Evolutionary conservation across 768 basidiomycete species (phyloP).

Genomic region (Trichaptum fuscoviolaceum): DNA sequence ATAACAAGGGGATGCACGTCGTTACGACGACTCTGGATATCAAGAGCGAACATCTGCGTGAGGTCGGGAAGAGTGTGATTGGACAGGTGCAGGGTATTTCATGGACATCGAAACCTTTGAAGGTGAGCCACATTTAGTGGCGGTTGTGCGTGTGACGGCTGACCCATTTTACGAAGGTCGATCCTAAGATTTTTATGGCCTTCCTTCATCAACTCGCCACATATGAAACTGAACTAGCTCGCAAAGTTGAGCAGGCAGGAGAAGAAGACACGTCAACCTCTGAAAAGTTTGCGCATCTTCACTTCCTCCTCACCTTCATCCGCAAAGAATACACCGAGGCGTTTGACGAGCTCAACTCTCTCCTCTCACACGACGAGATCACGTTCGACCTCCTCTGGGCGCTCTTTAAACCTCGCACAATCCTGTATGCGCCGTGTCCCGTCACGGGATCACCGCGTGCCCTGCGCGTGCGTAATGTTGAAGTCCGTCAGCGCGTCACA

Average conservation of each 20-base stretch:
- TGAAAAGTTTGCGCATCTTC: constrained; percentile 15
- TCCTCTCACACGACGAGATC: constrained; percentile 17
- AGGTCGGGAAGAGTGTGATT: not conserved
- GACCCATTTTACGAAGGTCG: not conserved
- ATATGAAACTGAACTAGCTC: constrained; percentile 35
- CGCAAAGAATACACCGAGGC: not conserved
- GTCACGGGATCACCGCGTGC: constrained; percentile 13
- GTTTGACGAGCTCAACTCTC: constrained; percentile 9
- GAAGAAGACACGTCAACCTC: not conserved
- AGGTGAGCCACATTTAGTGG: not conserved
- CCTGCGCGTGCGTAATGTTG: constrained; percentile 8
- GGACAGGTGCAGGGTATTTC: constrained; percentile 3
- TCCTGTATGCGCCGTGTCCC: constrained; percentile 18
- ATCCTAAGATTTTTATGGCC: constrained; percentile 43
- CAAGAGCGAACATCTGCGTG: not conserved
- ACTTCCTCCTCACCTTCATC: constrained; percentile 1
- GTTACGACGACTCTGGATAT: constrained; percentile 16
- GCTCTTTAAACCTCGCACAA: constrained; percentile 20
- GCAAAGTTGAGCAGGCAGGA: constrained; percentile 15
- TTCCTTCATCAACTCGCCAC: constrained; percentile 42
- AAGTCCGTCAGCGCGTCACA: constrained; percentile 6
- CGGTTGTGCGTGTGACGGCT: not conserved
- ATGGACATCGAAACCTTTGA: constrained; percentile 2
- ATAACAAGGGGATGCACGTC: constrained; percentile 13
- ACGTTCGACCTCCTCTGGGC: constrained; percentile 28